These are phyloP conservation scores for Tagetes patula DNA, from an alignment of 129 eudicot genomes.

Conservation along the genomic window DNA sequence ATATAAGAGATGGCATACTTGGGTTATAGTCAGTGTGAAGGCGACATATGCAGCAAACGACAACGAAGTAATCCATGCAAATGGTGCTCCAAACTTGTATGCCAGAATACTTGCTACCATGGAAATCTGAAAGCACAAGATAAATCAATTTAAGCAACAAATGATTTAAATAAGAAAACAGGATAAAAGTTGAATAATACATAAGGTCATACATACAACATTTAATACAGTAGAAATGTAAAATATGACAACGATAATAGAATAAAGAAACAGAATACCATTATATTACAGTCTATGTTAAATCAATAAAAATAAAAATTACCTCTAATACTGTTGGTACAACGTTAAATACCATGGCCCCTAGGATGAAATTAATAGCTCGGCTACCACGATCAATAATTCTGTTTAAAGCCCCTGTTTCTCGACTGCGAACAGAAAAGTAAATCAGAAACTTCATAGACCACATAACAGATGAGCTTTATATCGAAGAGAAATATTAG, in stretches of 20 bases:
- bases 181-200: not conserved
- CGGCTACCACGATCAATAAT: slow-evolving; percentile 99
- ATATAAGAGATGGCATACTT: slow-evolving; percentile 44
- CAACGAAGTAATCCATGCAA: slow-evolving; percentile 87
- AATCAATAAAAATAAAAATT: slow-evolving; percentile 9
- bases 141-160: slow-evolving; percentile 3
- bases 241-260: not conserved
- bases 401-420: slow-evolving; percentile 90
- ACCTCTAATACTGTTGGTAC: slow-evolving; percentile 96
- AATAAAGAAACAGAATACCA: not conserved
- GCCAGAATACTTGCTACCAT: slow-evolving; percentile 98
- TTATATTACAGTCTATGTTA: slow-evolving; percentile 2
- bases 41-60: slow-evolving; percentile 83
- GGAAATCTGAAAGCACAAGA: slow-evolving; percentile 62
- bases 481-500: not conserved
- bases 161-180: not conserved
- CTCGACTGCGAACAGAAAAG: slow-evolving; percentile 67
- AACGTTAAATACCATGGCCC: slow-evolving; percentile 95
- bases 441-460: slow-evolving; percentile 13
- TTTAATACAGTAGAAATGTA: not conserved
- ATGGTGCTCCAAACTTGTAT: slow-evolving; percentile 87
- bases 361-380: slow-evolving; percentile 90
- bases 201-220: not conserved
- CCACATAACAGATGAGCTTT: not conserved
- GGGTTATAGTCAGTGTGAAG: slow-evolving; percentile 86